Evolutionary conservation across 306 rosid genomes (phyloP), one percentile per base, ranked within the genome.

Genomic region (Echinosophora koreensis): DNA sequence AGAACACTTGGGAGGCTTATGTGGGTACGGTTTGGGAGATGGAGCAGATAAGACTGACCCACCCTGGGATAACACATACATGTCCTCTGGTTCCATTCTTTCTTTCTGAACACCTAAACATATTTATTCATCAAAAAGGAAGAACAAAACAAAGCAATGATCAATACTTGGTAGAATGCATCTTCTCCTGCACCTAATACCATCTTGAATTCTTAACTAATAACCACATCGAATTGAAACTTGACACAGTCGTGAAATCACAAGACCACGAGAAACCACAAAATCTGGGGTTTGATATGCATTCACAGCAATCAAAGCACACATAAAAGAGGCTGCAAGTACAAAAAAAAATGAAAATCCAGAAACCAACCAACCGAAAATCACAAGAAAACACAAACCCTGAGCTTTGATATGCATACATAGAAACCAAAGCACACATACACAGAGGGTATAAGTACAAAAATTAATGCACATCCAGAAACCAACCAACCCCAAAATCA

Each of bases 21-120:
- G 92, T 1, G 97, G 99, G 83, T 65, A 92, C 14, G 97, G 96
- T 78, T 95, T 92, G 3, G 95, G 89, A 64, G 92, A 87, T 74
- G 98, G 98, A 56, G 92, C 73, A 66, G 84, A 76, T 89, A 95
- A 77, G 83, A 92, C 34, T 49, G 91, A 64, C 56, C 97, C 97
- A 81, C 68, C 80, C 8, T 89, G 80, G 65, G 97, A 81, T 60
- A 95, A 44, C 77, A 95, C 89, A 62, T 90, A 95, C 97, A 95
- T 92, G 74, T 95, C 98, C 83, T 89, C 98, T 0, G 97, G 90
- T 63, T 89, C 88, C 97, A 95, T 92, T 80, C 99, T 89, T 86
- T 95, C 97, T 78, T 92, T 92, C 88, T 90, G 99, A 78, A 95
- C 99, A 44, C 96, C 99, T 95, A 77, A 70, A 63, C 81, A 79